Conservation (phyloP, 2,329 filamentous ascomycete species). For the Aureobasidium vineae region DNA sequence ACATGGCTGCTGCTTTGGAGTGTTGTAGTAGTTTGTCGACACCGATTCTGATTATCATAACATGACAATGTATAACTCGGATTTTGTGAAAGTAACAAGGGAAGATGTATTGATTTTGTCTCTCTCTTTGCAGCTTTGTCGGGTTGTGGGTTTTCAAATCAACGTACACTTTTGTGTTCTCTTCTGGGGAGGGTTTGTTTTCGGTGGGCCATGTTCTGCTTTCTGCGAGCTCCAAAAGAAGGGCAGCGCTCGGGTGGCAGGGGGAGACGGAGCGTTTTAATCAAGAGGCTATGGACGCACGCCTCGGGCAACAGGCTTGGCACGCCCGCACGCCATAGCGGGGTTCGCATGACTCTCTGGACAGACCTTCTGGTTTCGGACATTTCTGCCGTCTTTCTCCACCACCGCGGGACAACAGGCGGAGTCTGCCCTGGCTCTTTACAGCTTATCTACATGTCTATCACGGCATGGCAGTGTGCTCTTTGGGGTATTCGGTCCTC, state of each 20-base stretch:
- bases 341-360: constrained; percentile 7
- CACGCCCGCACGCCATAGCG: constrained; percentile 16
- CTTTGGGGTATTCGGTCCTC: constrained; percentile 7
- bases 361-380: constrained; percentile 3
- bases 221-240: constrained; percentile 8
- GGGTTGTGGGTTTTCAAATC: neutral
- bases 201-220: neutral
- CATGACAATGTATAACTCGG: constrained; percentile 3
- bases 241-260: neutral
- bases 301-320: constrained; percentile 1
- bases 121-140: neutral
- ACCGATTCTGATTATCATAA: neutral
- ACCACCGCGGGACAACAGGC: neutral
- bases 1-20: constrained; percentile 19
- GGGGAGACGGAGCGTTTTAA: constrained; percentile 16
- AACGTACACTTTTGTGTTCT: neutral
- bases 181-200: neutral
- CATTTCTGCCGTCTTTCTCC: neutral
- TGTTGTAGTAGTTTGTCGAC: constrained; percentile 3
- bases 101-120: constrained; percentile 14
- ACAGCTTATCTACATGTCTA: constrained; percentile 5
- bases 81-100: neutral
- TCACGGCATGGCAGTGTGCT: neutral
- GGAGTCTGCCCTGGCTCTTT: neutral
- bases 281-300: neutral